These are phyloP conservation scores for Aspergillus diversus DNA, from an alignment of 495 filamentous ascomycete species.

Conservation along the genomic window DNA sequence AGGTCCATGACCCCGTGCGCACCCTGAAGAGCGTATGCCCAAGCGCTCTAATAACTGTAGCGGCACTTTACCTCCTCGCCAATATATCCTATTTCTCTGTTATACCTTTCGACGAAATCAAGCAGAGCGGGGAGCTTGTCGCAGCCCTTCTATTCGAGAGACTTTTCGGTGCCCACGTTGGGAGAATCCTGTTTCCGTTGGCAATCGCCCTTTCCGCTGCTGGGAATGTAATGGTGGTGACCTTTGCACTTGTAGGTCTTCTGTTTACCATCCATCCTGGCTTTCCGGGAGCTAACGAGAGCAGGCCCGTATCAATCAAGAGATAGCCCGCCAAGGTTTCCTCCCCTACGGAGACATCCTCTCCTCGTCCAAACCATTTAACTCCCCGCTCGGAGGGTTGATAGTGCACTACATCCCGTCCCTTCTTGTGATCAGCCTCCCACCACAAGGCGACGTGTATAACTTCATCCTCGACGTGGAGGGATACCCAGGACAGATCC, in stretches of 20 bases:
- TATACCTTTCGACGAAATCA: slow-evolving; percentile 69
- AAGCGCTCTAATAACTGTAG: slow-evolving; percentile 62
- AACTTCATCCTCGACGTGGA: slow-evolving; percentile 76
- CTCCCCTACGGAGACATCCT: slow-evolving; percentile 66
- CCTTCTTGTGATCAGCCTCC: slow-evolving; percentile 64
- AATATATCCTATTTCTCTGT: slow-evolving; percentile 74
- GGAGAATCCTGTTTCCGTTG: slow-evolving; percentile 60
- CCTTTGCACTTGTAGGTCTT: slow-evolving; percentile 63
- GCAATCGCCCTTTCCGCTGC: slow-evolving; percentile 68
- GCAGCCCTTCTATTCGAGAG: slow-evolving; percentile 69
- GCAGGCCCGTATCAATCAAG: slow-evolving; percentile 71
- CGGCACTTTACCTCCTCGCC: slow-evolving; percentile 65
- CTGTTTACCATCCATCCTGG: not conserved
- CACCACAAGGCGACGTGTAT: slow-evolving; percentile 67
- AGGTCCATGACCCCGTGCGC: slow-evolving; percentile 69
- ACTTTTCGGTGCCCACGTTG: slow-evolving; percentile 63
- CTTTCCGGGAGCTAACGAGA: not conserved
- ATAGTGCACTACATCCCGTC: slow-evolving; percentile 72
- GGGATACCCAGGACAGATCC: slow-evolving; percentile 68
- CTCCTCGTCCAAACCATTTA: slow-evolving; percentile 68
- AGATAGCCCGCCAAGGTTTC: slow-evolving; percentile 70
- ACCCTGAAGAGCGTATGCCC: slow-evolving; percentile 69
- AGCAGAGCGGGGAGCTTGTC: slow-evolving; percentile 66
- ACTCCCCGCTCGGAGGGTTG: slow-evolving; percentile 67
- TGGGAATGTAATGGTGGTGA: slow-evolving; percentile 80